Base-by-base conservation (phyloP, 345 rosid species). In the Populus ilicifolia region DNA sequence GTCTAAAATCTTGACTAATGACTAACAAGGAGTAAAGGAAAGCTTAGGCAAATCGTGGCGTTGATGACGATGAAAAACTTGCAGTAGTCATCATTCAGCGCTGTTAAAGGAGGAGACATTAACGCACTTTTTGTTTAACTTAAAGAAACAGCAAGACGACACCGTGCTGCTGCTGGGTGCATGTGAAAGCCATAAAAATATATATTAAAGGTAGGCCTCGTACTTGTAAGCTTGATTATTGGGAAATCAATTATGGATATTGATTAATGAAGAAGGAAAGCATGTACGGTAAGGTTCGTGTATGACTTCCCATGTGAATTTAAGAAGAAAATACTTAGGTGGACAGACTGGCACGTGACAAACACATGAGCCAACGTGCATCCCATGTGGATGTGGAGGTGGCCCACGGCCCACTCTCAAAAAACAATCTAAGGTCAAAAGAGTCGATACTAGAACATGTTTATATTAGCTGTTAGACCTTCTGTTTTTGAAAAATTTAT, bases 291-390 rank as follows among this genome's bases (percentile, higher is more conserved):
- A 14, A 30, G 63, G 44, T 80, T 25, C 76, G 73, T 74, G 82
- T 1, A 35, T 54, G 79, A 5, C 68, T 30, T 74, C 70, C 27
- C 85, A 74, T 29, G 80, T 36, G 74, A 78, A 62, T 39, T 3
- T 52, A 39, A 30, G 63, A 8, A 25, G 59, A 59, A 85, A 89
- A 81, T 83, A 75, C 75, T 72, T 36, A 30, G 83, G 85, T 91
- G 90, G 80, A 61, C 86, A 86, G 86, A 79, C 64, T 77, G 90
- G 90, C 93, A 88, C 88, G 90, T 86, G 93, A 89, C 86, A 62
- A 67, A 21, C 81, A 75, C 72, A 50, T 33, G 63, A 63, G 41
- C 13, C 80, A 84, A 85, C 90, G 88, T 88, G 92, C 84, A 81
- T 80, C 63, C 93, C 93, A 89, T 83, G 93, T 88, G 97, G 73